Evolutionary conservation across 257 asterid species (phyloP).

Genomic region (Capsicum baccatum): DNA sequence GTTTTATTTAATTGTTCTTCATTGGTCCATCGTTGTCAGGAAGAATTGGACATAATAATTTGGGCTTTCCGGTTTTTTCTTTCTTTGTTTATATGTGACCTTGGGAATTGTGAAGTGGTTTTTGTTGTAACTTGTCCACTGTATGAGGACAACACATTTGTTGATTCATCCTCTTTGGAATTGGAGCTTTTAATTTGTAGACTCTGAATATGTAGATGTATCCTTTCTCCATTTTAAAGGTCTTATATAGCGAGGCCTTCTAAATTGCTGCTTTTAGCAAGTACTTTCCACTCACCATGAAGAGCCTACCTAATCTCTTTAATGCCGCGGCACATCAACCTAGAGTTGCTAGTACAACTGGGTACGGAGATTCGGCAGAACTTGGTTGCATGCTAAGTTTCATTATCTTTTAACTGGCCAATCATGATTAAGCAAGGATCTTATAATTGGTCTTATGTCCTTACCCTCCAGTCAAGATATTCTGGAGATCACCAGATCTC

Average conservation of each 20-base stretch:
- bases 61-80: background rate
- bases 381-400: background rate
- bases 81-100: background rate
- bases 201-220: background rate
- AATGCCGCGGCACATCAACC: background rate
- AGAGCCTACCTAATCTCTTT: background rate
- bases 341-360: background rate
- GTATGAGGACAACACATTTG: background rate
- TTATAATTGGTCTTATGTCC: background rate
- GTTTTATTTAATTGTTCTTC: background rate
- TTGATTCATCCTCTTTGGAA: background rate
- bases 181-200: background rate
- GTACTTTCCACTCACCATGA: background rate
- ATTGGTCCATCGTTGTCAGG: background rate
- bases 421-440: background rate
- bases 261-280: conserved; percentile 10
- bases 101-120: background rate
- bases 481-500: background rate
- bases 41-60: background rate
- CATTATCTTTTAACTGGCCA: background rate
- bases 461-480: background rate
- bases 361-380: background rate
- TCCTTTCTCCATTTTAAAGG: background rate
- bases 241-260: background rate
- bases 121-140: background rate